Evolutionary conservation across 805 yeast genomes (phyloP), one percentile per base, ranked within the genome.

Genomic region (Jamesozyma hellenica): DNA sequence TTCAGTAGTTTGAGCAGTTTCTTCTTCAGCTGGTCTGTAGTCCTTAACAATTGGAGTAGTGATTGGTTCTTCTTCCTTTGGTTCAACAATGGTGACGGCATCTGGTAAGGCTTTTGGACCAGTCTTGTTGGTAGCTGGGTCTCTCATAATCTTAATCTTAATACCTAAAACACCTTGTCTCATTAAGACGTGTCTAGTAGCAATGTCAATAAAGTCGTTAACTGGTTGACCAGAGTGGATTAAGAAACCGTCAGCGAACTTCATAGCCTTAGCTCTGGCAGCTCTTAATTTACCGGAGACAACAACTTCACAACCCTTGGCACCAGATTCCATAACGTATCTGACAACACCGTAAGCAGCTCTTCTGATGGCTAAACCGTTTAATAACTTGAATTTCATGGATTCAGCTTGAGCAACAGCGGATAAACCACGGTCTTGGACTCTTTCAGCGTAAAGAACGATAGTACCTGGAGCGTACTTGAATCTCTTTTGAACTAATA

Each of bases 151-250:
- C 82, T 92, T 92, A 66, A 92, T 97, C 82, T 85, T 90, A 70
- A 92, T 82, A 82, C 98, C 98, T 67, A 92, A 80, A 56, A 92
- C 97, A 86, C 98, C 98, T 77, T 92, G 97, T 80, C 97, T 88
- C 79, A 92, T 82, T 70, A 92, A 78, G 63, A 90, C 97, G 90
- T 92, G 97, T 76, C 98, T 88, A 70, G 95, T 88, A 62, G 98
- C 98, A 67, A 79, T 74, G 74, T 92, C 98, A 67, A 92, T 92
- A 82, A 92, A 92, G 69, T 92, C 98, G 60, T 76, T 80, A 71
- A 90, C 92, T 75, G 98, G 98, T 79, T 92, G 98, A 85, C 98
- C 98, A 65, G 96, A 87, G 92, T 92, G 98, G 80, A 92, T 92
- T 92, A 92, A 85, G 95, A 92, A 92, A 79, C 98, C 98, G 70